A percentile compares a stretch with the other conserved stretches of the same genome.
These are phyloP conservation scores for Melaleuca alternifolia DNA, from an alignment of 345 rosid species.

Conservation along the genomic window DNA sequence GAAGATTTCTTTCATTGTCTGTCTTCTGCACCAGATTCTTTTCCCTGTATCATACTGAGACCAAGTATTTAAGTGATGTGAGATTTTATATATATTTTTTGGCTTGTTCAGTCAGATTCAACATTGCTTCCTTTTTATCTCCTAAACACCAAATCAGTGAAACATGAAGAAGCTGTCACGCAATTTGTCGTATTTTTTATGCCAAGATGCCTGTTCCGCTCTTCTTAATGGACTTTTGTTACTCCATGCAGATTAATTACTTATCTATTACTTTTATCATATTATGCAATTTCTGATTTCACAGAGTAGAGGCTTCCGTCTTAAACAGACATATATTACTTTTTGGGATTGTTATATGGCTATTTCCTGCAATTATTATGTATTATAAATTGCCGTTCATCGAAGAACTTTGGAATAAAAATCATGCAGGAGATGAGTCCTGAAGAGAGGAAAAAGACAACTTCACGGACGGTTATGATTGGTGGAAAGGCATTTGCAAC, in stretches of 20 bases:
- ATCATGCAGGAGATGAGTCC: constrained; percentile 66
- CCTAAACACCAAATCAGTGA: neutral
- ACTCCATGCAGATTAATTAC: neutral
- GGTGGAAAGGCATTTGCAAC: constrained; percentile 99
- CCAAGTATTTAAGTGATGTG: neutral
- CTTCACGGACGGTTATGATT: constrained; percentile 86
- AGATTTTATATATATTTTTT: neutral
- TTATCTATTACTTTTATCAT: neutral
- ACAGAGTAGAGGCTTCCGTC: neutral
- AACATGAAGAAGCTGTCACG: neutral
- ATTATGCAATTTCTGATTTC: neutral
- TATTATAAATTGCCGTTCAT: neutral
- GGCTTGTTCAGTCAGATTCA: neutral
- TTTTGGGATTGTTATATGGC: neutral
- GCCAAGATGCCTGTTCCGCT: neutral
- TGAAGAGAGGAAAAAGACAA: constrained; percentile 70
- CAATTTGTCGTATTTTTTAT: neutral
- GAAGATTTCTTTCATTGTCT: neutral
- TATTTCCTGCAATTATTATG: neutral
- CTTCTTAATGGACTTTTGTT: neutral
- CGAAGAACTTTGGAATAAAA: neutral
- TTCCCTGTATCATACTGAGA: neutral
- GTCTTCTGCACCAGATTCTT: neutral
- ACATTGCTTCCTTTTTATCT: neutral
- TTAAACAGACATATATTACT: neutral